Percentiles rank a stretch among this genome's conserved stretches.
These are phyloP conservation scores for Carex scoparia DNA, from an alignment of 176 grass and related monocot species.

Conservation along the genomic window DNA sequence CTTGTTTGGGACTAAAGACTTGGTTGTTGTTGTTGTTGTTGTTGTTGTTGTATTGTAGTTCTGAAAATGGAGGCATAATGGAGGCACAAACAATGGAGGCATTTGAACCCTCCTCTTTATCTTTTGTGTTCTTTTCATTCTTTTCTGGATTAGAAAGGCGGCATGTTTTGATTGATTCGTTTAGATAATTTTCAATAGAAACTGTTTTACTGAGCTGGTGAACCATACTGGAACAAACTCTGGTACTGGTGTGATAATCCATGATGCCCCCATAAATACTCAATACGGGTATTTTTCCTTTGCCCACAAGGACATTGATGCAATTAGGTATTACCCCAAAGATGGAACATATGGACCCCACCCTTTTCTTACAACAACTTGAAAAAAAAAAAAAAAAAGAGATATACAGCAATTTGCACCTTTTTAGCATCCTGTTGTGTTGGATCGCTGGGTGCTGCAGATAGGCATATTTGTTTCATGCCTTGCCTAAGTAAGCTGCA, in stretches of 20 bases:
- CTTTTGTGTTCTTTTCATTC: neutral
- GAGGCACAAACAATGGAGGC: too few relatives aligned
- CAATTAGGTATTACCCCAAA: neutral
- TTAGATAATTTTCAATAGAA: neutral
- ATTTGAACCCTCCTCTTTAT: neutral
- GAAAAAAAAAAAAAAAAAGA: slow-evolving; percentile 15
- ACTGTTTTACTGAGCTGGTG: neutral
- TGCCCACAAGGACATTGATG: neutral
- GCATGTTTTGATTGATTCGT: neutral
- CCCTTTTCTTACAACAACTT: slow-evolving; percentile 12
- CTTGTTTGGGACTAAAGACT: too few relatives aligned
- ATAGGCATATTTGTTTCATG: slow-evolving; percentile 80
- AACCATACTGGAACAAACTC: neutral
- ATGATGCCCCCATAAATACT: neutral
- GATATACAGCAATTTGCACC: slow-evolving; percentile 39
- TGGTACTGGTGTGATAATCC: neutral
- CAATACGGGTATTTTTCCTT: neutral
- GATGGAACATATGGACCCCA: neutral
- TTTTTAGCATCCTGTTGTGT: slow-evolving; percentile 71
- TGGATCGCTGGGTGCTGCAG: slow-evolving; percentile 52
- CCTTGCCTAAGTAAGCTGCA: slow-evolving; percentile 99
- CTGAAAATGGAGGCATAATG: too few relatives aligned
- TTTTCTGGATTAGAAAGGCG: neutral
- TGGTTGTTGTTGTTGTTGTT: too few relatives aligned
- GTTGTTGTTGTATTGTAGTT: too few relatives aligned